Evolutionary conservation across 2,329 filamentous ascomycete species (phyloP).

Genomic region (Diaporthe aspalathi): DNA sequence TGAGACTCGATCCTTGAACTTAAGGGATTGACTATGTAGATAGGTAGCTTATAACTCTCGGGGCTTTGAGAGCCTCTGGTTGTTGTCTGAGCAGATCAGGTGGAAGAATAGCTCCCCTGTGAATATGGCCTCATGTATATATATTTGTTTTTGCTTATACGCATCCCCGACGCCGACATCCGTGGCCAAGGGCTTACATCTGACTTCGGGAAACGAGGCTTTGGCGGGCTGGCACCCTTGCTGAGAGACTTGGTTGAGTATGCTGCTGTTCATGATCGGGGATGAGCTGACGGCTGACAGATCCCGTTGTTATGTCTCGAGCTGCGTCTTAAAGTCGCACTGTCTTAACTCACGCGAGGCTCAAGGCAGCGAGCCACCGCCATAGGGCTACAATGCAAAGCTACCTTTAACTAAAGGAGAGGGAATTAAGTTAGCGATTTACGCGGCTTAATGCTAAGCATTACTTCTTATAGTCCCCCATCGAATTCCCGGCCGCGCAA

Average conservation of each 20-base stretch:
- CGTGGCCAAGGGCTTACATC: background rate
- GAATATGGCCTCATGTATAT: background rate
- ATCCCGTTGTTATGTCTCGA: background rate
- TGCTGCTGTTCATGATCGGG: background rate
- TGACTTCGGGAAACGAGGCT: background rate
- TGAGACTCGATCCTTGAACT: background rate
- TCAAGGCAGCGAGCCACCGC: background rate
- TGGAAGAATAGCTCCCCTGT: background rate
- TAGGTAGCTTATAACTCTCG: background rate
- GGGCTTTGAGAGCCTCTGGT: background rate
- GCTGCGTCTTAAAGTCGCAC: background rate
- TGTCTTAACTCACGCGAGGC: background rate
- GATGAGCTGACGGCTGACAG: background rate
- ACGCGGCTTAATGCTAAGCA: too few relatives aligned
- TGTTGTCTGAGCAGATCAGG: background rate
- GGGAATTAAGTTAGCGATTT: too few relatives aligned
- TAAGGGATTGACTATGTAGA: background rate
- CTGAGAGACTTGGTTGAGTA: background rate
- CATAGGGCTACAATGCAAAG: background rate
- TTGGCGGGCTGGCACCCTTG: background rate
- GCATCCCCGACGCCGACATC: background rate
- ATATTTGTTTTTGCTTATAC: background rate
- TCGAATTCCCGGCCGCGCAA: too few relatives aligned
- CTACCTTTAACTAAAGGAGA: too few relatives aligned
- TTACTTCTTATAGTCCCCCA: too few relatives aligned